phyloP scores from a whole-genome alignment of 495 filamentous ascomycete genomes.

The Aspergillus incahuasiensis region DNA sequence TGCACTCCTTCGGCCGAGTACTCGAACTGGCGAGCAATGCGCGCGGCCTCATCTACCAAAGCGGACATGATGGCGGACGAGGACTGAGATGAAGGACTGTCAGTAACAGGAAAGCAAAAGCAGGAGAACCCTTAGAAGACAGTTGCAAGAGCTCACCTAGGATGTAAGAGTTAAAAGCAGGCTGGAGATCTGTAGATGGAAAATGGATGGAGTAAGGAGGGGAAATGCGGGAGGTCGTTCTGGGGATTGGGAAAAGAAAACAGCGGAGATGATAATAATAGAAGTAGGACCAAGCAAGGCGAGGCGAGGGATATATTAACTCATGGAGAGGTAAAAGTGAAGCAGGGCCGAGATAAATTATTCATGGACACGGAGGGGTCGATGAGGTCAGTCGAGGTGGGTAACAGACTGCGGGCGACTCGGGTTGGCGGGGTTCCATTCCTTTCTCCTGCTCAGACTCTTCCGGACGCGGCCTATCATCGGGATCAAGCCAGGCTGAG shows the following conservation, averaged over 20 bases:
- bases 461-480: constrained; percentile 6
- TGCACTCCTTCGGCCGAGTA: constrained; percentile 75
- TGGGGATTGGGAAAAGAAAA: neutral
- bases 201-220: constrained; percentile 6
- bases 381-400: constrained; percentile 37
- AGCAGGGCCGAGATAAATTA: constrained; percentile 14
- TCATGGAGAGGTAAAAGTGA: constrained; percentile 5
- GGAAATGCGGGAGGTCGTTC: neutral
- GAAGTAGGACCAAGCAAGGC: constrained; percentile 8
- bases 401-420: constrained; percentile 20
- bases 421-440: constrained; percentile 25
- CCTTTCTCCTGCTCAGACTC: neutral
- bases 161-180: neutral
- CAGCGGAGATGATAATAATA: constrained; percentile 5
- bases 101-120: constrained; percentile 2
- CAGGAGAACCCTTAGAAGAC: neutral
- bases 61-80: constrained; percentile 34
- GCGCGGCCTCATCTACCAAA: constrained; percentile 67
- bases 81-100: neutral
- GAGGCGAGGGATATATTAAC: constrained; percentile 5
- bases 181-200: neutral
- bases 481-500: neutral
- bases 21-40: constrained; percentile 80
- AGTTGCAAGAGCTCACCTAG: neutral
- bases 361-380: constrained; percentile 24